Base-by-base conservation (phyloP, 106 monocot species). In the Acanthochlamys bracteata region DNA sequence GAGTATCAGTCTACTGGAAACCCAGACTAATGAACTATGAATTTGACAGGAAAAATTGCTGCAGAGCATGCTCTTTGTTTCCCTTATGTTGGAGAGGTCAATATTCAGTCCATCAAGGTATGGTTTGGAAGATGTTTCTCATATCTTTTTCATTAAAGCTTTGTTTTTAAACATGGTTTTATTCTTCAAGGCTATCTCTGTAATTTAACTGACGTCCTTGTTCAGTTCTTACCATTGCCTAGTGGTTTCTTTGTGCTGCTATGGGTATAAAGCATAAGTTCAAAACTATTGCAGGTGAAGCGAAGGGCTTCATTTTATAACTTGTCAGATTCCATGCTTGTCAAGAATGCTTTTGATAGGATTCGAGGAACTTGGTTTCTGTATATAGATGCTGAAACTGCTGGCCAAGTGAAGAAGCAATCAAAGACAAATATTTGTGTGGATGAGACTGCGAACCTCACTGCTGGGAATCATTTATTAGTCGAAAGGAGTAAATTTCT, bases 61-160 rank as follows among this genome's bases (percentile, higher is more conserved):
- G 42, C n/a, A 6, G 80, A 84, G 62, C 80, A 84, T 41, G 64
- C 61, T 6, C 40, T 64, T 53, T 42, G 49, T 47, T 84, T 84
- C 66, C 84, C 67, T 1, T 49, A 66, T 15, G 26, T 74, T 25
- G 84, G 84, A 69, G 70, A 64, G 25, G 49, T 81, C 41, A 57
- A 24, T 23, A 58, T 81, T 57, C 55, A 17, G 26, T 51, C 83
- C 23, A 33, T 87, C 12, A 76, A 87, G 82, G 86, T 87, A 65
- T 20, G 56, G 9, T 33, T 11, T 39, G 16, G 2, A 24, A 33
- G 26, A n/a, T n/a, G n/a, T n/a, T n/a, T n/a, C n/a, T n/a, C 16
- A 11, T 60, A 0, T 55, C n/a, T 55, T 7, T 19, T 20, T 16
- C 16, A 11, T 15, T 55, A 16, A 11, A n/a, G 54, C 54, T 6